Evolutionary conservation across 1,284 basidiomycete species (phyloP).

Genomic region (Sphaerobolus stellatus): DNA sequence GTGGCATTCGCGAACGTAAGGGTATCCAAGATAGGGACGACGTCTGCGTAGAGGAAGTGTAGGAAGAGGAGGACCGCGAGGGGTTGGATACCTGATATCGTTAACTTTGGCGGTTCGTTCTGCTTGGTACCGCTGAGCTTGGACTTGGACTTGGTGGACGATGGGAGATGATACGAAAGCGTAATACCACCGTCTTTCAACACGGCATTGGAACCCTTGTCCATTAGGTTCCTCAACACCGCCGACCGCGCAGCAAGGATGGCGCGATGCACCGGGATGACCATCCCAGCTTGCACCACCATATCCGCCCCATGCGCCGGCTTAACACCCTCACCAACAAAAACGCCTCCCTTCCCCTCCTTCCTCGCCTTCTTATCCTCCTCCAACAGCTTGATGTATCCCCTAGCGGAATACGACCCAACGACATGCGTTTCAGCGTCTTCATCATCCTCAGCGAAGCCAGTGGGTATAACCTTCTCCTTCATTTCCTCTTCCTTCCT

Average conservation of each 20-base stretch:
- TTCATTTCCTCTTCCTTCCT: slow-evolving; percentile 40
- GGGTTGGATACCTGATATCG: slow-evolving; percentile 54
- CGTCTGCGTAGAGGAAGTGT: slow-evolving; percentile 87
- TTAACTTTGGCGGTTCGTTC: slow-evolving; percentile 25
- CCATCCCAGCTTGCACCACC: slow-evolving; percentile 41
- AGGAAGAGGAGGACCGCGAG: slow-evolving; percentile 77
- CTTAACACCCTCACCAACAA: slow-evolving; percentile 17
- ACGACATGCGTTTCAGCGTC: not conserved
- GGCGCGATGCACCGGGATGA: slow-evolving; percentile 66
- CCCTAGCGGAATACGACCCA: slow-evolving; percentile 15
- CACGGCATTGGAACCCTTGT: not conserved
- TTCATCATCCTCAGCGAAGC: not conserved
- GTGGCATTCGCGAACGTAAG: not conserved
- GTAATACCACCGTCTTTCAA: not conserved
- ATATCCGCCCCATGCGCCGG: slow-evolving; percentile 63
- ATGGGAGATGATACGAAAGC: not conserved
- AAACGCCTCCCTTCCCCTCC: slow-evolving; percentile 21
- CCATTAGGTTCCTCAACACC: slow-evolving; percentile 47
- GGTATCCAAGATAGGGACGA: slow-evolving; percentile 50
- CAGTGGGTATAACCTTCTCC: slow-evolving; percentile 41
- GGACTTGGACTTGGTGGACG: not conserved
- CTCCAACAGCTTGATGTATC: slow-evolving; percentile 13
- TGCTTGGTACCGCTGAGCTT: not conserved
- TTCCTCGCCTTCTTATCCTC: slow-evolving; percentile 22
- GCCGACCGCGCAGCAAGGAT: slow-evolving; percentile 64